Conservation (phyloP, 495 filamentous ascomycete genomes). For the Podospora tetraspora region DNA sequence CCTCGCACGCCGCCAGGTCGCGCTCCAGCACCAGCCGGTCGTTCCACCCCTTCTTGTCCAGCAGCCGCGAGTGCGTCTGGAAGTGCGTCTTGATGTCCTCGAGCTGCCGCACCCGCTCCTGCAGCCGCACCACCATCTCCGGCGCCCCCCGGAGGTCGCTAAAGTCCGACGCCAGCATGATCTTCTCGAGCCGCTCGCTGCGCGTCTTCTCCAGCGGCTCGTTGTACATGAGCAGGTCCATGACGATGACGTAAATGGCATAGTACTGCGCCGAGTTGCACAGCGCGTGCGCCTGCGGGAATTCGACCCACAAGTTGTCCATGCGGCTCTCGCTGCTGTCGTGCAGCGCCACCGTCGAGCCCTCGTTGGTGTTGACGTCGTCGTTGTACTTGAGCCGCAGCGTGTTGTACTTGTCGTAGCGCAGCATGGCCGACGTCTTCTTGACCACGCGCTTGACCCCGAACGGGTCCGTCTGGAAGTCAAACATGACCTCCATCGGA, state of each 20-base stretch:
- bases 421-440: constrained; percentile 84
- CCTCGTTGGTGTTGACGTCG: constrained; percentile 66
- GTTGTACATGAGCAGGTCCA: constrained; percentile 89
- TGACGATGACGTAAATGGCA: constrained; percentile 92
- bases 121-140: constrained; percentile 85
- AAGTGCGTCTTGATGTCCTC: constrained; percentile 97
- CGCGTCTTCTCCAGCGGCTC: constrained; percentile 94
- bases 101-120: constrained; percentile 85
- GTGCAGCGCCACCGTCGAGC: constrained; percentile 29
- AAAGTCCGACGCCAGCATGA: constrained; percentile 99
- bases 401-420: constrained; percentile 98
- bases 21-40: constrained; percentile 80
- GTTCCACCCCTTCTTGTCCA: constrained; percentile 88
- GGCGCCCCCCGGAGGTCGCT: constrained; percentile 92
- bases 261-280: constrained; percentile 97
- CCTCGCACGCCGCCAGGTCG: constrained; percentile 83
- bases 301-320: constrained; percentile 94
- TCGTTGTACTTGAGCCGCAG: constrained; percentile 97
- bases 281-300: constrained; percentile 83
- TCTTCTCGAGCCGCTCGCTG: constrained; percentile 89
- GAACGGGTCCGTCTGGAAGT: constrained; percentile 85
- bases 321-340: constrained; percentile 69
- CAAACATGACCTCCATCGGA: constrained; percentile 95
- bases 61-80: constrained; percentile 79
- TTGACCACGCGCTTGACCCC: constrained; percentile 94